Evolutionary conservation across 2,329 filamentous ascomycete genomes (phyloP), one percentile per base, ranked within the genome.

Genomic region (Nothomitra cinnamomea): DNA sequence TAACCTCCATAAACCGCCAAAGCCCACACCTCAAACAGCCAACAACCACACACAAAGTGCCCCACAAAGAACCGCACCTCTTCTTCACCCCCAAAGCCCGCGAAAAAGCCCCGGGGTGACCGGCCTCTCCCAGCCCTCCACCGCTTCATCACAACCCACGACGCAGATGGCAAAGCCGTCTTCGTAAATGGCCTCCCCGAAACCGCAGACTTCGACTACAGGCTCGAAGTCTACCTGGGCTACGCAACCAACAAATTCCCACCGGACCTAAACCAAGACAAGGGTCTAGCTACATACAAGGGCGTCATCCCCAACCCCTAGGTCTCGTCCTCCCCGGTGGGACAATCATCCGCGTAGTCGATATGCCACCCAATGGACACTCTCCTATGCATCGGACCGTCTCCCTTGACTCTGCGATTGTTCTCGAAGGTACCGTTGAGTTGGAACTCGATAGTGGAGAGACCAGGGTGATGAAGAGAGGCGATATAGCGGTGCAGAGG

Each of bases 401-500:
- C 5, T 5, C 5, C 17, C 63, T 79, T 2, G 76, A 79, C 58
- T 78, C 73, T 57, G 76, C 74, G 2, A 67, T 78, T 53, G 68
- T 79, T 2, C 58, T 79, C 5, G 75, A 79, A 58, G 76, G 76
- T 1, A 66, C 69, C 58, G 60, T 79, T 25, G 73, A 76, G 56
- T 66, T 78, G 62, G 54, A 71, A 2, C 62, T 79, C 3, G 76
- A 77, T 55, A 70, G 70, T n/a, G 75, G 76, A 1, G 73, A 72
- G 54, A 66, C 61, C 50, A 66, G 67, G 45, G 54, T 66, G 22
- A 65, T 79, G 68, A 64, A 65, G 48, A 64, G 68, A 10, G 76
- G 76, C 2, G 76, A 79, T 59, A 64, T 78, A n/a, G 71, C 71
- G 8, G 71, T 79, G 19, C 75, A 79, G 63, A 65, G 77, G 41